A percentile compares a stretch with the other conserved stretches of the same genome.
phyloP scores from a whole-genome alignment of 495 filamentous ascomycete species.

The Terfezia claveryi region DNA sequence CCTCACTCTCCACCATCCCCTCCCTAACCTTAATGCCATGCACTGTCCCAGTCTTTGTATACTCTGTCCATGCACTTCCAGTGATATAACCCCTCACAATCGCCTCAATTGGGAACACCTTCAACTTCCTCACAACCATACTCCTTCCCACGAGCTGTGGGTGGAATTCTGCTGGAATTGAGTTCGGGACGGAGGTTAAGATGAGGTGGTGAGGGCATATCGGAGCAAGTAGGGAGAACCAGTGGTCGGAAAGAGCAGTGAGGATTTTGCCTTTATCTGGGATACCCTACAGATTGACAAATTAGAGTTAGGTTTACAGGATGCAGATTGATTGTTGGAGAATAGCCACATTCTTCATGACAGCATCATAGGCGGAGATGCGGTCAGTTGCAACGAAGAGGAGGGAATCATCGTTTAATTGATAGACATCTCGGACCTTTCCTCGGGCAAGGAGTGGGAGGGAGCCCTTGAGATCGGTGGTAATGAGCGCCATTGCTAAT shows the following conservation, averaged over 20 bases:
- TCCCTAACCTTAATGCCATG: constrained; percentile 48
- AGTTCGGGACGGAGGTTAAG: constrained; percentile 38
- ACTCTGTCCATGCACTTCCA: constrained; percentile 73
- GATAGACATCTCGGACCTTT: constrained; percentile 71
- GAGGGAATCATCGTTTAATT: constrained; percentile 48
- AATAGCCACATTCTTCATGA: constrained; percentile 51
- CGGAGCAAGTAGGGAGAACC: constrained; percentile 53
- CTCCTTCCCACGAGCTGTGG: constrained; percentile 40
- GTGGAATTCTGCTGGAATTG: constrained; percentile 28
- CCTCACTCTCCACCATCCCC: constrained; percentile 49
- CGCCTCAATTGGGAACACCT: constrained; percentile 72
- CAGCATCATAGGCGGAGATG: constrained; percentile 86
- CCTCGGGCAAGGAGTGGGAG: constrained; percentile 38
- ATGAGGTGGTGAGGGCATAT: constrained; percentile 56
- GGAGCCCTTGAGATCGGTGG: constrained; percentile 30
- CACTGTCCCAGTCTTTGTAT: constrained; percentile 48
- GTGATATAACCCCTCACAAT: constrained; percentile 90
- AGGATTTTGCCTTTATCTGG: constrained; percentile 67
- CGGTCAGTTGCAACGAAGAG: constrained; percentile 82
- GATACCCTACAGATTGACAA: constrained; percentile 34
- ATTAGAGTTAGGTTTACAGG: neutral
- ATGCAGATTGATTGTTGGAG: neutral
- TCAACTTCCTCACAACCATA: constrained; percentile 63
- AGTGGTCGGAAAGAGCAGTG: constrained; percentile 61
- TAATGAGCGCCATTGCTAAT: constrained; percentile 23